Evolutionary conservation across 768 basidiomycete genomes (phyloP).

Genomic region (Pisolithus microcarpus): DNA sequence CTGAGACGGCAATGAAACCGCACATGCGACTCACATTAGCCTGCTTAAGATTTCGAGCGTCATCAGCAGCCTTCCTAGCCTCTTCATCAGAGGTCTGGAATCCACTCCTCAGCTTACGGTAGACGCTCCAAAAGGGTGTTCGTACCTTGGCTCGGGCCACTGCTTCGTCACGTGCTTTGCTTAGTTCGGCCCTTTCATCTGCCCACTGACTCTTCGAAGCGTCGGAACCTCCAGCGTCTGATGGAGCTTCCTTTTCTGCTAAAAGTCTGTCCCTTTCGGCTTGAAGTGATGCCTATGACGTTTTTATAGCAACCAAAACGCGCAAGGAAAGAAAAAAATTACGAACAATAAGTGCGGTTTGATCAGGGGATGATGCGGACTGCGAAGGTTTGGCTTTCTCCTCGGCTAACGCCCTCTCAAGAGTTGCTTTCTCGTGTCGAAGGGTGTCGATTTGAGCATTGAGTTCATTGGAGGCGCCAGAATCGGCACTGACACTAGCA

Average conservation of each 20-base stretch:
- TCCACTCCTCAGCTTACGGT: slow-evolving; percentile 2
- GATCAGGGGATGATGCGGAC: slow-evolving; percentile 13
- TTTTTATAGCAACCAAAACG: not conserved
- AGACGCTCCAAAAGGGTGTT: not conserved
- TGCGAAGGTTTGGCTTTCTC: slow-evolving; percentile 25
- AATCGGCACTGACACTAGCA: slow-evolving; percentile 5
- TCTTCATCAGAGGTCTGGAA: slow-evolving; percentile 36
- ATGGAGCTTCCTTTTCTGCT: slow-evolving; percentile 45
- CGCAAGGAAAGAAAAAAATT: not conserved
- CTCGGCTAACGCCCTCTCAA: slow-evolving; percentile 34
- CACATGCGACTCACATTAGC: slow-evolving; percentile 19
- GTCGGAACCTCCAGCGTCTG: slow-evolving; percentile 23
- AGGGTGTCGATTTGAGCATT: slow-evolving; percentile 29
- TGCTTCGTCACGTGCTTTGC: slow-evolving; percentile 55
- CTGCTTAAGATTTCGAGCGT: slow-evolving; percentile 34
- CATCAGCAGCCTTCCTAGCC: slow-evolving; percentile 36
- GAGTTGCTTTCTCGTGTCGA: slow-evolving; percentile 29
- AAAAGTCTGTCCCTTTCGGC: slow-evolving; percentile 58
- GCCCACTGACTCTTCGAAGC: slow-evolving; percentile 42
- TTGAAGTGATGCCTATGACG: slow-evolving; percentile 40
- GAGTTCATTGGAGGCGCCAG: slow-evolving; percentile 25
- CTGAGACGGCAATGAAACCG: not conserved
- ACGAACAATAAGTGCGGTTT: slow-evolving; percentile 29
- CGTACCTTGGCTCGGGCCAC: slow-evolving; percentile 51
- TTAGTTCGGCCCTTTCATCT: slow-evolving; percentile 50